Conservation (phyloP, 257 asterid genomes). For the Nicotiana knightiana region DNA sequence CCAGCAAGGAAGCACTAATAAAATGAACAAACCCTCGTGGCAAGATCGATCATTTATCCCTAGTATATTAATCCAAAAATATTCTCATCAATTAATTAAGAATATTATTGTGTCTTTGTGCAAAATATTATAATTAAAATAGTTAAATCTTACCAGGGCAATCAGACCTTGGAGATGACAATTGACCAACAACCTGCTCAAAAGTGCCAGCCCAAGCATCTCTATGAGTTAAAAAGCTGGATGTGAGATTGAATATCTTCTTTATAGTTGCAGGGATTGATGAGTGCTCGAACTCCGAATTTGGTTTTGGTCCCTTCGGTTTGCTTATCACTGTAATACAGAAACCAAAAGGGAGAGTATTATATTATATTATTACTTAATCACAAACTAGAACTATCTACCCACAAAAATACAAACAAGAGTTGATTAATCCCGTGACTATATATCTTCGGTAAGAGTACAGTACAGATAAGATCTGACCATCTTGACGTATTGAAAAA, state of each 20-base stretch:
- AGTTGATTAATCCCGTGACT: neutral
- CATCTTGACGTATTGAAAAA: neutral
- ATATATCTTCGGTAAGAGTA: neutral
- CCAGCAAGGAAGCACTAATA: neutral
- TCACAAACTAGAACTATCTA: neutral
- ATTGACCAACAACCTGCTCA: constrained; percentile 53
- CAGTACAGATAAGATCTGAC: neutral
- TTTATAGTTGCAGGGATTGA: constrained; percentile 78
- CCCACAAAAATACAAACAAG: neutral
- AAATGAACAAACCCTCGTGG: neutral
- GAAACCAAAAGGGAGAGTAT: neutral
- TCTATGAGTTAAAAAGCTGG: constrained; percentile 72
- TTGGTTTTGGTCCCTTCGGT: constrained; percentile 52
- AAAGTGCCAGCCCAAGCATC: constrained; percentile 93
- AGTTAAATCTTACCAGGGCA: constrained; percentile 51
- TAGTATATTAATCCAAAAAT: neutral
- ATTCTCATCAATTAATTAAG: neutral
- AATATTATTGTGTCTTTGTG: neutral
- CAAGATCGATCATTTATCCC: neutral
- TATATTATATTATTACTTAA: neutral
- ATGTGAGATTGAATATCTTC: constrained; percentile 63
- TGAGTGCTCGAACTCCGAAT: constrained; percentile 74
- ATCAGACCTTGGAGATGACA: constrained; percentile 68
- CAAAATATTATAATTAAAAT: neutral
- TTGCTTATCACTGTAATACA: constrained; percentile 50